Evolutionary conservation across 305 asterid genomes (phyloP), one percentile per base, ranked within the genome.

Genomic region (Rubia tinctorum): DNA sequence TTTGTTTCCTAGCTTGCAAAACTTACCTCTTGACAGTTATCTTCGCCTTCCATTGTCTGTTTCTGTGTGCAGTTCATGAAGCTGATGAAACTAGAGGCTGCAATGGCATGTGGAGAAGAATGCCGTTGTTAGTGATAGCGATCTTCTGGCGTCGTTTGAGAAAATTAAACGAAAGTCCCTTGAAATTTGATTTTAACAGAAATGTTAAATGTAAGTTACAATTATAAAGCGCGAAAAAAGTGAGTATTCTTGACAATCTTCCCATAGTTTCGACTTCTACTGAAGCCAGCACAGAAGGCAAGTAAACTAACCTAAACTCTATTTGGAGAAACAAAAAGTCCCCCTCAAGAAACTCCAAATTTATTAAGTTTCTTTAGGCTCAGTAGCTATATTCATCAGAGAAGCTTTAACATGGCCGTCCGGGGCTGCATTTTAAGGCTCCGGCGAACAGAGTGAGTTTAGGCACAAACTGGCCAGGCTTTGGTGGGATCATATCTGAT

Each of bases 21-120:
- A 39, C 42, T 12, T 5, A 14, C 17, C 27, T 25, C 45, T 18
- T 18, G 12, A 5, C 1, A 7, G 63, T 37, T 11, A 13, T 49
- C 37, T 75, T 77, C 53, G 73, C 66, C 39, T 72, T 66, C 58
- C 66, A n/a, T 72, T 60, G 44, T 30, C 44, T 59, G 5, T 66
- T 20, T 58, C 65, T 27, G 25, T 64, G 8, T 80, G 64, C 83
- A 94, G 97, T 95, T 90, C 83, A 92, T 90, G 81, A 95, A 92
- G 81, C 77, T 95, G 94, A 90, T 95, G 98, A 87, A 89, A 82
- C 81, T 62, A 13, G 91, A 88, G 74, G 78, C 86, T 42, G 65
- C 71, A 61, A 78, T 78, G 81, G 86, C 84, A 76, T 79, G 71
- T 63, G 71, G 43, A 34, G 80, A 37, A 83, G 83, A 87, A 71